phyloP scores from a whole-genome alignment of 202 grass and related monocot genomes.

The Panicum hallii region DNA sequence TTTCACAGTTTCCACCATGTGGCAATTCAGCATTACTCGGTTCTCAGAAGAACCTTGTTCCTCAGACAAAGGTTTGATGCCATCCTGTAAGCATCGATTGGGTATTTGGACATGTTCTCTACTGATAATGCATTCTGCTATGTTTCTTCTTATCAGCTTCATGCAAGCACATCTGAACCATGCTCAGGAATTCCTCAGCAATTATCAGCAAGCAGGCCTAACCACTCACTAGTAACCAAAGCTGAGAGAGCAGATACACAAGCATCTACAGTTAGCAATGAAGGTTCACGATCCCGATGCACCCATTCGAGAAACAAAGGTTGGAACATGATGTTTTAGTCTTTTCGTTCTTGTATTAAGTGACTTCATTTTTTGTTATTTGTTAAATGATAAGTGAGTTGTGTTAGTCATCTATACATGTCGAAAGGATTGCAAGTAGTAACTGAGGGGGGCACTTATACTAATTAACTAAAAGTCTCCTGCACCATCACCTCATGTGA shows the following conservation, averaged over 20 bases:
- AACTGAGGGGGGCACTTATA: not conserved
- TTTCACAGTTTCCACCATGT: constrained; percentile 40
- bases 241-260: constrained; percentile 36
- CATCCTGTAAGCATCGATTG: constrained; percentile 7
- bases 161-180: constrained; percentile 30
- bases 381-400: constrained; percentile 7
- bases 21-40: constrained; percentile 50
- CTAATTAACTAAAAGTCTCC: not conserved
- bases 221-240: constrained; percentile 34
- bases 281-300: constrained; percentile 40
- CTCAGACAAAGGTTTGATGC: constrained; percentile 68
- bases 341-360: not conserved
- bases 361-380: not conserved
- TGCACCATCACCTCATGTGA: not conserved
- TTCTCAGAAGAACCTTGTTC: constrained; percentile 51
- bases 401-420: not conserved
- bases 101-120: constrained; percentile 40
- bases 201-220: constrained; percentile 39
- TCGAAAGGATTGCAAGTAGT: not conserved
- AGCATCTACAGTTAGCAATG: constrained; percentile 41
- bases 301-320: constrained; percentile 51
- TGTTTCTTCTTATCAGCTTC: constrained; percentile 46
- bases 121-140: constrained; percentile 46
- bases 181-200: constrained; percentile 45
- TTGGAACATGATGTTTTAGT: constrained; percentile 23